Percentiles rank a stretch among this genome's conserved stretches.
These are phyloP conservation scores for Penicillium chermesinum DNA, from an alignment of 495 filamentous ascomycete species.

Conservation along the genomic window DNA sequence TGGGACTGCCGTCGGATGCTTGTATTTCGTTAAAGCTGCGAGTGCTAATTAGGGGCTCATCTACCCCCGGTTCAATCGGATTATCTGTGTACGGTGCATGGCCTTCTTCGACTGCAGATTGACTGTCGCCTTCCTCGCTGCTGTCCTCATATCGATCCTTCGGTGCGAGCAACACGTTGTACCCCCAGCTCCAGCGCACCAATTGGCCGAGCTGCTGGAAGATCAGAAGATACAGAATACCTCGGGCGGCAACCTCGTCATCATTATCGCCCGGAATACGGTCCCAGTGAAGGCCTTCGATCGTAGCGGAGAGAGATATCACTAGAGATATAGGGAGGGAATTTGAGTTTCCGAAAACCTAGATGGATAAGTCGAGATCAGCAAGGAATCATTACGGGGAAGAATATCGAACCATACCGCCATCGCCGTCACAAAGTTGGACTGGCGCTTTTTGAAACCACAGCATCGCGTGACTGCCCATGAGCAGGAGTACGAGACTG, in stretches of 20 bases:
- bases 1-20: conserved; percentile 10
- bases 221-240: conserved; percentile 91
- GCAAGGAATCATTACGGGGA: not conserved
- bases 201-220: conserved; percentile 97
- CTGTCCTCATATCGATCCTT: conserved; percentile 58
- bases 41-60: conserved; percentile 40
- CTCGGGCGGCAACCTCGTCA: conserved; percentile 86
- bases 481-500: conserved; percentile 76
- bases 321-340: conserved; percentile 96
- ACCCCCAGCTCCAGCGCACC: conserved; percentile 97
- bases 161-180: conserved; percentile 83
- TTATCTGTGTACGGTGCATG: conserved; percentile 60
- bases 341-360: conserved; percentile 97
- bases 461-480: conserved; percentile 64
- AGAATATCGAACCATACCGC: conserved; percentile 50
- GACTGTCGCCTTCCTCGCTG: conserved; percentile 39
- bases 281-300: conserved; percentile 90
- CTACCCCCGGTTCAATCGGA: conserved; percentile 40
- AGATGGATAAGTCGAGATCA: conserved; percentile 11
- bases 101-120: conserved; percentile 56
- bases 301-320: conserved; percentile 84
- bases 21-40: conserved; percentile 25
- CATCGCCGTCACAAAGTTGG: conserved; percentile 96
- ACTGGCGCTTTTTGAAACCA: conserved; percentile 73
- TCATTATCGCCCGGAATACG: conserved; percentile 87